Evolutionary conservation across 352 stramenopile species (phyloP).

Genomic region (Phytophthora podocarpi): DNA sequence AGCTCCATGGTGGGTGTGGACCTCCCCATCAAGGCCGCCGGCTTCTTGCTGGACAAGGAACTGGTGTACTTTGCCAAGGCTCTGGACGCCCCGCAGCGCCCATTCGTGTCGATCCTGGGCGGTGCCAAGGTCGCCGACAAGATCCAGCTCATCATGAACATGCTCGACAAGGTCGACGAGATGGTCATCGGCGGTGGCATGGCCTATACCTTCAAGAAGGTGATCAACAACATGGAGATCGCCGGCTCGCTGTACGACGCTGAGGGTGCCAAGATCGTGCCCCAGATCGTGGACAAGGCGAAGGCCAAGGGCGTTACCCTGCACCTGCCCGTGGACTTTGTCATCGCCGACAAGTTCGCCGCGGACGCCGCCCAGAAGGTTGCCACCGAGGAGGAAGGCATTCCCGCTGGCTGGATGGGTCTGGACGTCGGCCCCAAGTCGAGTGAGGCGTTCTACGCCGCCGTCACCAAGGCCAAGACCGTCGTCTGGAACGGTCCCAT

Average conservation of each 20-base stretch:
- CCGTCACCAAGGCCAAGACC: slow-evolving; percentile 91
- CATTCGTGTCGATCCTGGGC: slow-evolving; percentile 98
- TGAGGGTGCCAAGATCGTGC: slow-evolving; percentile 85
- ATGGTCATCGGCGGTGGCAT: slow-evolving; percentile 99
- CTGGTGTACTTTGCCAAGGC: slow-evolving; percentile 99
- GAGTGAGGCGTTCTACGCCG: slow-evolving; percentile 79
- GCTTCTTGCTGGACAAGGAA: slow-evolving; percentile 99
- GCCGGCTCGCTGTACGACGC: slow-evolving; percentile 94
- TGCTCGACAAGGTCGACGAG: slow-evolving; percentile 99
- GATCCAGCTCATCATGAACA: slow-evolving; percentile 99
- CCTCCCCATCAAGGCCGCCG: slow-evolving; percentile 88
- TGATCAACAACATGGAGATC: slow-evolving; percentile 96
- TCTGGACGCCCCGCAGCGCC: slow-evolving; percentile 96
- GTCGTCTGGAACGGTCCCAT: slow-evolving; percentile 99
- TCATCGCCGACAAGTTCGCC: slow-evolving; percentile 98
- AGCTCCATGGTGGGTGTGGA: slow-evolving; percentile 98
- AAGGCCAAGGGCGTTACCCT: slow-evolving; percentile 98
- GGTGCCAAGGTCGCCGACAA: slow-evolving; percentile 99
- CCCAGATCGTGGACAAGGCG: slow-evolving; percentile 96
- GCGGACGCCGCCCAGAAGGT: slow-evolving; percentile 93
- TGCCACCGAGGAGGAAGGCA: slow-evolving; percentile 91
- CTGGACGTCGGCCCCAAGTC: slow-evolving; percentile 98
- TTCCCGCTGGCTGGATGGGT: slow-evolving; percentile 97
- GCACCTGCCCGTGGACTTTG: slow-evolving; percentile 96
- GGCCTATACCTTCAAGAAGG: slow-evolving; percentile 99